A percentile compares a stretch with the other conserved stretches of the same genome.
These are phyloP conservation scores for Aspergillus sojae DNA, from an alignment of 2,329 filamentous ascomycete genomes.

Conservation along the genomic window DNA sequence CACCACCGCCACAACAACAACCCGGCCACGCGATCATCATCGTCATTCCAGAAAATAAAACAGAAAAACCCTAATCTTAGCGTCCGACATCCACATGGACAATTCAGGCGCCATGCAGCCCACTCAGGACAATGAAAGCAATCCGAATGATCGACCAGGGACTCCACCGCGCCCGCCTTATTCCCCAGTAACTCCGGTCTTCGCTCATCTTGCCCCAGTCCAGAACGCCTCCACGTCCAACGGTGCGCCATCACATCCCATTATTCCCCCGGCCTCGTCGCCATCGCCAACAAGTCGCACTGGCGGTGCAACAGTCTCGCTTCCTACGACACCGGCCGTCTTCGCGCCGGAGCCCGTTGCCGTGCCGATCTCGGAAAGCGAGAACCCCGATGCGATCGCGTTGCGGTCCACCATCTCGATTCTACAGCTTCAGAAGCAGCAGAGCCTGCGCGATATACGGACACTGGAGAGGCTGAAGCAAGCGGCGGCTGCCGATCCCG, in stretches of 20 bases:
- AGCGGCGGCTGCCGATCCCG: constrained; percentile 70
- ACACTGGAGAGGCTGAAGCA: constrained; percentile 70
- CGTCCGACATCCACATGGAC: background rate
- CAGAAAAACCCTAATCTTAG: background rate
- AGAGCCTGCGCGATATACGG: constrained; percentile 74
- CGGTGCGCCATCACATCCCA: constrained; percentile 28
- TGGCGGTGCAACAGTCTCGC: constrained; percentile 22
- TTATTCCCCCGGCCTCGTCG: constrained; percentile 36
- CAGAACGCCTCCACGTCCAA: constrained; percentile 17
- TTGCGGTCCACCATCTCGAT: constrained; percentile 83
- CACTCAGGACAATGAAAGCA: constrained; percentile 21
- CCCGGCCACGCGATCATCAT: background rate
- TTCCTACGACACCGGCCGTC: constrained; percentile 35
- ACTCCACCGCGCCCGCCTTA: constrained; percentile 50
- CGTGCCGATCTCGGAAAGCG: constrained; percentile 49
- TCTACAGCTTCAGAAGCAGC: constrained; percentile 80
- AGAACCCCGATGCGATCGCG: constrained; percentile 84
- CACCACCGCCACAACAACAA: background rate
- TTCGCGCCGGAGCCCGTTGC: constrained; percentile 43
- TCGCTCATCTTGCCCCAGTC: constrained; percentile 39
- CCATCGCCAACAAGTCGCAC: constrained; percentile 29
- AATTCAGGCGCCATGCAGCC: constrained; percentile 25
- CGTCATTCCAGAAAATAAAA: background rate
- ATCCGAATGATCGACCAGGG: constrained; percentile 30
- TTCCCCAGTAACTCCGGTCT: constrained; percentile 50